These are phyloP conservation scores for Salvia sclarea DNA, from an alignment of 305 asterid species.

Conservation along the genomic window DNA sequence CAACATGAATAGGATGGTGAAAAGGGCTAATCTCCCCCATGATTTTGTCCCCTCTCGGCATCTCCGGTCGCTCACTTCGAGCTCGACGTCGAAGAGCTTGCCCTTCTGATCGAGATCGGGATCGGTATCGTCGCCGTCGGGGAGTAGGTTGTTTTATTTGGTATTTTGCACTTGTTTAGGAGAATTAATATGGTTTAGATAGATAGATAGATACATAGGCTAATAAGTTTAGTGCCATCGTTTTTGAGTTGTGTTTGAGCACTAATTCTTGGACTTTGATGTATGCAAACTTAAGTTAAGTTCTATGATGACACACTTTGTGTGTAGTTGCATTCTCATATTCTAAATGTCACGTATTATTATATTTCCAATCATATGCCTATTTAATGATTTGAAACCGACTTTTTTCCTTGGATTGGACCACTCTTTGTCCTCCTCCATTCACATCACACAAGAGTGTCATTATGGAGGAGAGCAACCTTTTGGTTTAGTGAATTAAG, in stretches of 20 bases:
- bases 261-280: too few relatives aligned
- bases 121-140: too few relatives aligned
- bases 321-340: neutral
- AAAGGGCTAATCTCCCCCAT: conserved; percentile 80
- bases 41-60: conserved; percentile 83
- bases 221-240: neutral
- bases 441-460: neutral
- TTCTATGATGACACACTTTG: neutral
- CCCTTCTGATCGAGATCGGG: conserved; percentile 62
- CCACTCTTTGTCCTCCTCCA: neutral
- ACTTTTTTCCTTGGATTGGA: neutral
- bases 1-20: conserved; percentile 85
- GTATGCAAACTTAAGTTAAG: neutral
- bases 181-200: neutral
- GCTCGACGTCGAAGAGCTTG: conserved; percentile 83
- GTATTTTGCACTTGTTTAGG: neutral
- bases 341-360: too few relatives aligned
- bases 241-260: too few relatives aligned
- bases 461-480: neutral
- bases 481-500: neutral
- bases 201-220: too few relatives aligned
- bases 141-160: too few relatives aligned
- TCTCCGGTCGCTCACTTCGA: conserved; percentile 61
- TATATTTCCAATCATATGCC: too few relatives aligned
- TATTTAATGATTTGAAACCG: too few relatives aligned